Conservation (phyloP, 129 eudicot genomes). For the Escallonia rubra region DNA sequence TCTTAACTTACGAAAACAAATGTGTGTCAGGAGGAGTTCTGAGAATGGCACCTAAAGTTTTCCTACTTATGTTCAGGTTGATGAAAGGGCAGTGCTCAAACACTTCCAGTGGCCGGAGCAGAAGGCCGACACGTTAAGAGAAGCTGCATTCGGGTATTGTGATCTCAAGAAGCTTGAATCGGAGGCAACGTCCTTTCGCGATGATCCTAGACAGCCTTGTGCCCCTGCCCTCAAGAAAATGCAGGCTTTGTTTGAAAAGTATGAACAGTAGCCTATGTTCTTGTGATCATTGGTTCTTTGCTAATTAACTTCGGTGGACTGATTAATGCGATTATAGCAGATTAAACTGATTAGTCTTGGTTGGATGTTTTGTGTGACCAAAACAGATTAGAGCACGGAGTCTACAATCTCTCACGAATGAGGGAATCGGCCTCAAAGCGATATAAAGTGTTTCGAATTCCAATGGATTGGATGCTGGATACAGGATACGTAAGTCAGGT, state of each 20-base stretch:
- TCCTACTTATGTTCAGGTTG: slow-evolving; percentile 45
- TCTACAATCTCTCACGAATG: slow-evolving; percentile 75
- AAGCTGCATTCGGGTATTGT: slow-evolving; percentile 92
- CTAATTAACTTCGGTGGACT: background rate
- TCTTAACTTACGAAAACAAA: no score
- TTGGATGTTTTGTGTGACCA: background rate
- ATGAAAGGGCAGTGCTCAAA: slow-evolving; percentile 94
- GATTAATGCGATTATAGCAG: no score
- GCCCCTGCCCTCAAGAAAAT: slow-evolving; percentile 83
- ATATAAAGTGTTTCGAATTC: slow-evolving; percentile 68
- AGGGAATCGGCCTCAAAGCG: slow-evolving; percentile 84
- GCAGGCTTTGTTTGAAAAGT: slow-evolving; percentile 95
- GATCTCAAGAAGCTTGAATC: slow-evolving; percentile 87
- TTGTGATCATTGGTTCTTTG: background rate
- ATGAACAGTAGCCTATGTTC: slow-evolving; percentile 5
- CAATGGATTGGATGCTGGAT: slow-evolving; percentile 86
- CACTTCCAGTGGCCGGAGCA: slow-evolving; percentile 97
- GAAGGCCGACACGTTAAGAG: slow-evolving; percentile 91
- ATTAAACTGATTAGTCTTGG: background rate
- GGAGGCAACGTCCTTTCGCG: slow-evolving; percentile 66
- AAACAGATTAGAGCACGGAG: slow-evolving; percentile 86
- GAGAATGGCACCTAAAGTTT: background rate
- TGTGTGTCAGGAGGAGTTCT: no score
- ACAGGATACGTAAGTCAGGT: slow-evolving; percentile 85
- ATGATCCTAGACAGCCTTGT: slow-evolving; percentile 75